A percentile compares a stretch with the other conserved stretches of the same genome.
phyloP scores from a whole-genome alignment of 208 protist genomes.

The Strigomonas culicis region DNA sequence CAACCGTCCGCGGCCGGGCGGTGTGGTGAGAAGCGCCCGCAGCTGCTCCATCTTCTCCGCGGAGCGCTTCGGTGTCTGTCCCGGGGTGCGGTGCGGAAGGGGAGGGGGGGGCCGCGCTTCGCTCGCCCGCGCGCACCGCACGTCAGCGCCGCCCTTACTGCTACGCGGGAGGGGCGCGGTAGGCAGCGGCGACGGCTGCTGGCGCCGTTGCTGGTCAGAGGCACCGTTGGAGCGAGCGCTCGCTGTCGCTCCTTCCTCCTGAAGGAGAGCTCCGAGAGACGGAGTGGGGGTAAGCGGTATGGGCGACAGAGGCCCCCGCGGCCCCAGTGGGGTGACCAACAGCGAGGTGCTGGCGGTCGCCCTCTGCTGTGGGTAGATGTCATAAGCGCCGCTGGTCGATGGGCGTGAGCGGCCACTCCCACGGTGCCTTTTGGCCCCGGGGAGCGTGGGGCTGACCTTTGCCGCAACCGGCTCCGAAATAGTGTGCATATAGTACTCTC shows the following conservation, averaged over 20 bases:
- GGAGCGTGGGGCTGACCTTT: no score
- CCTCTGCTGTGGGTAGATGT: no score
- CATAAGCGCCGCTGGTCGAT: no score
- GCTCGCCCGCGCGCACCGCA: background rate
- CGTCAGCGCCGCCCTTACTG: background rate
- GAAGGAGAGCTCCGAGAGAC: conserved; percentile 19
- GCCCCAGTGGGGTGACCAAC: no score
- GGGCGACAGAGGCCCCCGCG: no score
- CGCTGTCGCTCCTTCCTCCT: background rate
- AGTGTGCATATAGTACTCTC: no score
- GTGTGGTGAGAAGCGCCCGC: conserved; percentile 15
- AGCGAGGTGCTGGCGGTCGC: no score
- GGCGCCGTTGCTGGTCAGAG: background rate
- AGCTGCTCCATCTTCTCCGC: conserved; percentile 12
- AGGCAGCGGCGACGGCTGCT: background rate
- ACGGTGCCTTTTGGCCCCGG: no score
- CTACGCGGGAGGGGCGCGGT: background rate
- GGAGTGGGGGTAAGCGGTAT: no score
- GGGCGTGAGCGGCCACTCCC: no score
- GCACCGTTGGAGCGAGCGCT: background rate
- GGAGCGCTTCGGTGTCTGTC: background rate
- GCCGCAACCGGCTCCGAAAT: no score
- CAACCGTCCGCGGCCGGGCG: no score
- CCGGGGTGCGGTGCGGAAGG: background rate
- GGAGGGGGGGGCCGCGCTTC: background rate